Percentiles rank a stretch among this genome's conserved stretches.
These are phyloP conservation scores for Xylariaceae sp. DNA, from an alignment of 2,329 filamentous ascomycete species.

Conservation along the genomic window DNA sequence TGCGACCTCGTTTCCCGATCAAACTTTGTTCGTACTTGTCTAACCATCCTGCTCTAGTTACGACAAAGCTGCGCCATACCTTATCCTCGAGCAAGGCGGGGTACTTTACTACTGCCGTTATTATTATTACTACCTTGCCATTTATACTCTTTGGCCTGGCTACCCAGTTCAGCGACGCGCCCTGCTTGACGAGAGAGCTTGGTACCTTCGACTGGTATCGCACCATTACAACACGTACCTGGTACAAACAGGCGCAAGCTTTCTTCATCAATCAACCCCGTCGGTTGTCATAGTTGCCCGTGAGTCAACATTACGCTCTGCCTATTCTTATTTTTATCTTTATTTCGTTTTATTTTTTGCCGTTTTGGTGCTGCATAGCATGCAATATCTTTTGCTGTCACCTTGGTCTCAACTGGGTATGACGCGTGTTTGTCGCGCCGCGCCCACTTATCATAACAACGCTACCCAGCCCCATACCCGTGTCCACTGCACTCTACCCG, in stretches of 20 bases:
- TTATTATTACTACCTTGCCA: not conserved
- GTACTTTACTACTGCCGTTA: constrained; percentile 4
- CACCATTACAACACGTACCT: constrained; percentile 3
- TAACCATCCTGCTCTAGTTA: constrained; percentile 17
- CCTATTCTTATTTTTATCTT: not conserved
- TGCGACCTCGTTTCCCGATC: constrained; percentile 13
- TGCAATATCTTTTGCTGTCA: not conserved
- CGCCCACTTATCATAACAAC: constrained; percentile 17
- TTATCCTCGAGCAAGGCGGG: constrained; percentile 5
- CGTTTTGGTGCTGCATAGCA: not conserved
- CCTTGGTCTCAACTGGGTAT: constrained; percentile 9
- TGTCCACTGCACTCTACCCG: constrained; percentile 10
- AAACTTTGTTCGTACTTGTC: constrained; percentile 10
- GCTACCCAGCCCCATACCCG: constrained; percentile 8
- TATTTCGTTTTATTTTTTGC: not conserved
- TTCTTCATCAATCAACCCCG: not conserved
- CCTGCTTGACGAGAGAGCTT: constrained; percentile 2
- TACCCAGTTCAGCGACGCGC: constrained; percentile 10
- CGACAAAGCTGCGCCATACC: constrained; percentile 8
- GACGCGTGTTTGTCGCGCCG: constrained; percentile 19
- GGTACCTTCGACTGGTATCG: constrained; percentile 2
- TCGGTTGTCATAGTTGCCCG: constrained; percentile 4
- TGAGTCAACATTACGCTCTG: constrained; percentile 4
- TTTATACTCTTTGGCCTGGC: not conserved
- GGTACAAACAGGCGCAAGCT: not conserved